Conservation (phyloP, 2,329 filamentous ascomycete genomes). For the Sporothrix mexicana region DNA sequence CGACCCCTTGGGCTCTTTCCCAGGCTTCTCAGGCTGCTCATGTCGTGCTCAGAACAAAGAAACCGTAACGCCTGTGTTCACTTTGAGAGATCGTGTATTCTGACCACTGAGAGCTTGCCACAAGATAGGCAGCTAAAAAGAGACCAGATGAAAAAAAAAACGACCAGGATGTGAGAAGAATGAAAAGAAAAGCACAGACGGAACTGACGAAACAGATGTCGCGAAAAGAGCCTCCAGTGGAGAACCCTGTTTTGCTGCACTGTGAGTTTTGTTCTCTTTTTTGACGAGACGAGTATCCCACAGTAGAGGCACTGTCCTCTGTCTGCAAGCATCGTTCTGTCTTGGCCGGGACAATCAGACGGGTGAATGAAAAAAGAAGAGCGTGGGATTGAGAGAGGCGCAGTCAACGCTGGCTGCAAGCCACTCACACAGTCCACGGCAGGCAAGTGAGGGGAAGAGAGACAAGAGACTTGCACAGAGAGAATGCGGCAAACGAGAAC, state of each 20-base stretch:
- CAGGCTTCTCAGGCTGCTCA: neutral
- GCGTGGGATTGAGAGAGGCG: neutral
- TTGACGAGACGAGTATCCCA: neutral
- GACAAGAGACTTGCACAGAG: neutral
- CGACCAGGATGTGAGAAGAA: no score
- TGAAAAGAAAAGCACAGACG: neutral
- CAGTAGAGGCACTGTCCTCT: neutral
- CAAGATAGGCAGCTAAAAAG: neutral
- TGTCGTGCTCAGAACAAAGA: neutral
- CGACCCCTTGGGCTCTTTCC: no score
- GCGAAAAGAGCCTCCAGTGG: constrained; percentile 17
- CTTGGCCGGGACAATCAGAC: constrained; percentile 3
- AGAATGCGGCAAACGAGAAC: neutral
- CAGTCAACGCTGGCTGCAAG: constrained; percentile 10
- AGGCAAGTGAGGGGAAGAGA: neutral
- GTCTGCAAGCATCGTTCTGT: neutral
- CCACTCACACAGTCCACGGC: neutral
- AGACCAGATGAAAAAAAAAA: neutral
- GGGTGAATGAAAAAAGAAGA: neutral
- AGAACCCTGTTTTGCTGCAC: neutral
- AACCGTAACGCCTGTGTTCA: neutral
- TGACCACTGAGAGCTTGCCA: constrained; percentile 18
- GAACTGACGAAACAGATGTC: constrained; percentile 3
- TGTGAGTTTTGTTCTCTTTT: constrained; percentile 8
- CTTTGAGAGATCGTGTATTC: no score